A percentile compares a stretch with the other conserved stretches of the same genome.
phyloP scores from a whole-genome alignment of 2,329 filamentous ascomycete species.

The Spiromastix sp. region DNA sequence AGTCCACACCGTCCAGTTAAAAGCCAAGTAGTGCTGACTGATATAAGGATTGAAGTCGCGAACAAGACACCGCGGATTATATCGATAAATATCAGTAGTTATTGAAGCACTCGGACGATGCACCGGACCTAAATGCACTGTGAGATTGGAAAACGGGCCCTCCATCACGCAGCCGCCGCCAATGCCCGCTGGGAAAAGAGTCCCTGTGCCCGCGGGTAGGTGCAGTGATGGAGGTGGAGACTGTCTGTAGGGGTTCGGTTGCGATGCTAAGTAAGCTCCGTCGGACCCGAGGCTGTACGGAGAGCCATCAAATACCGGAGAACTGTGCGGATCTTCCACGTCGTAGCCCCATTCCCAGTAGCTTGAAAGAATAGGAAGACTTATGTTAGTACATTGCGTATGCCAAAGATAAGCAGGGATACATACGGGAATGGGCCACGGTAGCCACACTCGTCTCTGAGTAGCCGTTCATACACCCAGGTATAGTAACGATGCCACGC shows the following conservation, averaged over 20 bases:
- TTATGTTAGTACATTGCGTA: background rate
- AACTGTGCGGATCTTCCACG: conserved; percentile 12
- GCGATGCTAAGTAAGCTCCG: conserved; percentile 8
- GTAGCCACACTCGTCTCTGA: conserved; percentile 32
- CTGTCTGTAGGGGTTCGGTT: conserved; percentile 1
- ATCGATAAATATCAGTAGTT: conserved; percentile 10
- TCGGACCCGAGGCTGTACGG: conserved; percentile 21
- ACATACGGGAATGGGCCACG: conserved; percentile 15
- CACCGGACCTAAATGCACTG: conserved; percentile 26
- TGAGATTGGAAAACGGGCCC: conserved; percentile 24
- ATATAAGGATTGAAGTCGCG: conserved; percentile 26
- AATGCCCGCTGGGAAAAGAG: conserved; percentile 8
- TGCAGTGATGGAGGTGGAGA: conserved; percentile 6
- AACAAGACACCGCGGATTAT: conserved; percentile 29
- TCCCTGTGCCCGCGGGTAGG: conserved; percentile 22
- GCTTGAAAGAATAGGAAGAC: background rate
- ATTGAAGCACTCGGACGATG: background rate
- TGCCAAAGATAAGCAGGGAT: background rate
- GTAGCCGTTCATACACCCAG: conserved; percentile 26
- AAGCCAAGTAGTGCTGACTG: conserved; percentile 6
- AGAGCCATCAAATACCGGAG: conserved; percentile 19
- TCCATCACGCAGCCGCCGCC: conserved; percentile 21
- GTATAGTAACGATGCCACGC: conserved; percentile 31
- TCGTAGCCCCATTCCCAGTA: conserved; percentile 23
- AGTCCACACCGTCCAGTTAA: conserved; percentile 9